phyloP scores from a whole-genome alignment of 2,329 filamentous ascomycete genomes.

The Xylaria sp. region DNA sequence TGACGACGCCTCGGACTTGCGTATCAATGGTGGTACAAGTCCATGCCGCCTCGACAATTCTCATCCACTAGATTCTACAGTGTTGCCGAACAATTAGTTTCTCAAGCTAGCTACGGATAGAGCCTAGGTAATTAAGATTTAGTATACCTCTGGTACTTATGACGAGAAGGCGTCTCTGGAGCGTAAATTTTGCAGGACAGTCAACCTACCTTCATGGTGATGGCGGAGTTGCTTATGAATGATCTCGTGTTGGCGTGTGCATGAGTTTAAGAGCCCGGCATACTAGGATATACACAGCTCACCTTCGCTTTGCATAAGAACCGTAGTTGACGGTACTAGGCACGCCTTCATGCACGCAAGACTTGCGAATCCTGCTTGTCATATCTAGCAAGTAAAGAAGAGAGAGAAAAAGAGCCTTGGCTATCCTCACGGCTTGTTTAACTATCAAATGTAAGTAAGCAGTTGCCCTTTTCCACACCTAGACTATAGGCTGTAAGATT shows the following conservation, averaged over 20 bases:
- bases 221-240: neutral
- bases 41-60: neutral
- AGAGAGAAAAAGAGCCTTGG: neutral
- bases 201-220: neutral
- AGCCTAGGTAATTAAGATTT: neutral
- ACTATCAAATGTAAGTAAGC: neutral
- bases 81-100: neutral
- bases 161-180: conserved; percentile 2
- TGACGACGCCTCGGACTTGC: conserved; percentile 17
- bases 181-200: neutral
- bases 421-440: conserved; percentile 6
- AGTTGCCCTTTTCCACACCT: neutral
- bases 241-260: conserved; percentile 8
- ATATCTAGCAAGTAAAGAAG: conserved; percentile 9
- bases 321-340: neutral
- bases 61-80: neutral
- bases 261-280: neutral
- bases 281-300: conserved; percentile 5
- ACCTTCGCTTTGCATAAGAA: conserved; percentile 3
- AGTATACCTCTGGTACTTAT: neutral
- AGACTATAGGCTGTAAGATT: conserved; percentile 25
- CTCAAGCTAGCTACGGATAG: conserved; percentile 6
- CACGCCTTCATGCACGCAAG: conserved; percentile 4
- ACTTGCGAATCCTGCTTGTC: neutral
- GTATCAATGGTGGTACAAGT: neutral